A percentile compares a stretch with the other conserved stretches of the same genome.
These are phyloP conservation scores for Salvia sclarea DNA, from an alignment of 305 asterid genomes.

Conservation along the genomic window DNA sequence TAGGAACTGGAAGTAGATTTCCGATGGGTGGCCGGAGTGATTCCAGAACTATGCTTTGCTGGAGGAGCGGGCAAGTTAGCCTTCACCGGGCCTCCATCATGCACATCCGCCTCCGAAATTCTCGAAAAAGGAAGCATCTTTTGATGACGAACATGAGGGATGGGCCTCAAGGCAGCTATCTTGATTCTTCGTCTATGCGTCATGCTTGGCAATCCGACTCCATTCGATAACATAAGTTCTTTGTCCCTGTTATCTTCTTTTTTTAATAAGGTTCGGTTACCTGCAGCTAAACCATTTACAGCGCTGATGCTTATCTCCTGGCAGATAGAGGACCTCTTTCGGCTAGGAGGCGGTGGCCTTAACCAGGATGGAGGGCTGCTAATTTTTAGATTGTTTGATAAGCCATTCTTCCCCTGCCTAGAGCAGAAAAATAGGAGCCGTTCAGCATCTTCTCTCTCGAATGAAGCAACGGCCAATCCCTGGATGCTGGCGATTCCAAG, in stretches of 20 bases:
- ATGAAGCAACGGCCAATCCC: slow-evolving; percentile 87
- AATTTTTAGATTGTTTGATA: slow-evolving; percentile 39
- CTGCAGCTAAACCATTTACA: slow-evolving; percentile 40
- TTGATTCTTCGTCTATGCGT: slow-evolving; percentile 54
- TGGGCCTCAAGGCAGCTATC: slow-evolving; percentile 87
- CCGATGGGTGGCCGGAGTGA: slow-evolving; percentile 57
- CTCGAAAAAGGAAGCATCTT: slow-evolving; percentile 95
- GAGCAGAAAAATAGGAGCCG: slow-evolving; percentile 71
- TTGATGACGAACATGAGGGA: slow-evolving; percentile 92
- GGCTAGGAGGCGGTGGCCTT: slow-evolving; percentile 78
- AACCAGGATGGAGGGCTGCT: slow-evolving; percentile 70
- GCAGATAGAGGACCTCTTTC: slow-evolving; percentile 55
- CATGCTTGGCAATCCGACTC: slow-evolving; percentile 39
- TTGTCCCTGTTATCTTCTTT: slow-evolving; percentile 46
- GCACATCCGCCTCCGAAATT: slow-evolving; percentile 46
- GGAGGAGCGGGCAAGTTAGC: slow-evolving; percentile 56
- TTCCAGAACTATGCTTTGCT: slow-evolving; percentile 59
- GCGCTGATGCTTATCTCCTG: slow-evolving; percentile 39
- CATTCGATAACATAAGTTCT: slow-evolving; percentile 44
- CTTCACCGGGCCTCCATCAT: slow-evolving; percentile 63
- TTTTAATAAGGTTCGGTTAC: slow-evolving; percentile 36
- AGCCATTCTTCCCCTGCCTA: slow-evolving; percentile 42
- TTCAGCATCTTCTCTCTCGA: slow-evolving; percentile 83
- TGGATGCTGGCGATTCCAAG: slow-evolving; percentile 92
- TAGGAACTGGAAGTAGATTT: slow-evolving; percentile 62